Base-by-base conservation (phyloP, 805 yeast genomes). In the Kodamaea laetipori region DNA sequence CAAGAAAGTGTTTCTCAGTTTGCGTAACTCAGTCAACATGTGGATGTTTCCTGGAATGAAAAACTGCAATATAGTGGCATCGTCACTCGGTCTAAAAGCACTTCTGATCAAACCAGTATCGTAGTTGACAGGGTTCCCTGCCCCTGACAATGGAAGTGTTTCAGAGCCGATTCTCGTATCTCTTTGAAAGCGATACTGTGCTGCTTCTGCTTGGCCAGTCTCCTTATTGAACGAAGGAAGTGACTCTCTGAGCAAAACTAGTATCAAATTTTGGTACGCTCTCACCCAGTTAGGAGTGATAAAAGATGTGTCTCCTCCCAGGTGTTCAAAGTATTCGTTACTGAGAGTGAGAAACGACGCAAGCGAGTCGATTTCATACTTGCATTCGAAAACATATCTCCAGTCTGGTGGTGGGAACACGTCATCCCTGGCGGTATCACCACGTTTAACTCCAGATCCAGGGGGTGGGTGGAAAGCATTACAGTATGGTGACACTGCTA, bases 391-490 rank as follows among this genome's bases (percentile, higher is more conserved):
- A 0, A 86, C 95, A 18, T 70, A 69, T 12, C 61, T 60, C 81
- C 90, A 86, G 46, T 85, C 79, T 1, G 90, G 90, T 4, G 54
- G 53, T 0, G 97, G 97, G 26, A 54, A 59, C 4, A 89, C 96
- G 4, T 63, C 57, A 58, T 90, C 96, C 40, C 70, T 61, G 1
- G 82, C 75, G 5, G 85, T 68, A 1, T 73, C 63, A 23, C 77
- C 80, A 28, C 69, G 67, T 32, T 67, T 68, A 19, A 84, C 68
- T 0, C 67, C 67, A 1, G 82, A 73, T 4, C 56, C 65, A 3
- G 66, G 66, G 0, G 96, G 96, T 1, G 96, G 95, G 56, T 89
- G 95, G 68, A 87, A 90, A 0, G 96, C 96, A 63, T 89, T 89
- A 63, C 97, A 89, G 61, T 86, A 89, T 0, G 96, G 95, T 4